These are phyloP conservation scores for Phytophthora hibernalis DNA, from an alignment of 352 stramenopile species.

Conservation along the genomic window DNA sequence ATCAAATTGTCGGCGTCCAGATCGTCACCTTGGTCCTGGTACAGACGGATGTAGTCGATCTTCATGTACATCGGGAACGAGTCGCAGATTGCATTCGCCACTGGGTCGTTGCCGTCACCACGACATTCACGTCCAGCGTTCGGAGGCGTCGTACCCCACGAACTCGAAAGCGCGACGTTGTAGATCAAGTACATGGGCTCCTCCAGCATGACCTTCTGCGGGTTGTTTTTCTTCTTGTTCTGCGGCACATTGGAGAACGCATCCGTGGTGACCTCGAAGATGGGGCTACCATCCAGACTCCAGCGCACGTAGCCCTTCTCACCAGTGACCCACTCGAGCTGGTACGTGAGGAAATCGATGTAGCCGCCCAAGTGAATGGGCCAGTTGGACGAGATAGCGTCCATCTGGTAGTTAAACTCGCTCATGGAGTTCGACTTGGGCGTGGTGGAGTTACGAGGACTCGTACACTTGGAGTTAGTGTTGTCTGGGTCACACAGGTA, in stretches of 20 bases:
- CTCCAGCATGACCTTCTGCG: constrained; percentile 62
- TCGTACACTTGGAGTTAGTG: constrained; percentile 46
- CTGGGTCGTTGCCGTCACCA: constrained; percentile 52
- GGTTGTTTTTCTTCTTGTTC: constrained; percentile 50
- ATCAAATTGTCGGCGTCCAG: constrained; percentile 56
- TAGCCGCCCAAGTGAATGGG: constrained; percentile 63
- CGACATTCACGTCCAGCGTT: constrained; percentile 52
- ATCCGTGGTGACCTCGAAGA: constrained; percentile 67
- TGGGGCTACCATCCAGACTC: constrained; percentile 53
- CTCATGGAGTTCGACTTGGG: constrained; percentile 66
- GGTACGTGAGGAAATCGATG: constrained; percentile 56
- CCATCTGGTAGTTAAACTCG: constrained; percentile 75
- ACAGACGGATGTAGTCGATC: constrained; percentile 89
- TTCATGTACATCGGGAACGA: constrained; percentile 87
- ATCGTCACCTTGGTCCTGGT: constrained; percentile 54
- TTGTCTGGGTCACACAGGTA: constrained; percentile 71
- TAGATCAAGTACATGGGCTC: constrained; percentile 77
- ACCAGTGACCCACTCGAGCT: constrained; percentile 68
- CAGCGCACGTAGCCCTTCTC: constrained; percentile 62
- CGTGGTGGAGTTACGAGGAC: constrained; percentile 45
- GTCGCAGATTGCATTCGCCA: constrained; percentile 75
- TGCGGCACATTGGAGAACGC: constrained; percentile 54
- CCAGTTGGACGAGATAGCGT: constrained; percentile 73
- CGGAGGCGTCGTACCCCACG: constrained; percentile 53
- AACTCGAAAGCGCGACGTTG: constrained; percentile 62